phyloP scores from a whole-genome alignment of 164 flowering plant genomes.

The Brasenia schreberi region DNA sequence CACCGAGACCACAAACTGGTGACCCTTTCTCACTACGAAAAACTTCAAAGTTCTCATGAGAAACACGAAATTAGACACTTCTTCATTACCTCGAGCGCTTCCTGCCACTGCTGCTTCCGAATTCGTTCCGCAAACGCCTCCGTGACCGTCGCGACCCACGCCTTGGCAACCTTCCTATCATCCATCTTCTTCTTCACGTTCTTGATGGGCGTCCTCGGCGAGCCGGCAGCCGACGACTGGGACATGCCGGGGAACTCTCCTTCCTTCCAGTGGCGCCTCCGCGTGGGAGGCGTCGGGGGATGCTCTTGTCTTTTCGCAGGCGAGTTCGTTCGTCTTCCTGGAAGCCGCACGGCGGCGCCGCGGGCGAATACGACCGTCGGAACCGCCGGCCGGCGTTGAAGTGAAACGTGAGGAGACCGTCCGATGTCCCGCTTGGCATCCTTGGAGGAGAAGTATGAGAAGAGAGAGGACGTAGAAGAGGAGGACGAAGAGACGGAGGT shows the following conservation, averaged over 20 bases:
- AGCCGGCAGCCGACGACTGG: slow-evolving; percentile 8
- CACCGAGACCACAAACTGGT: no score
- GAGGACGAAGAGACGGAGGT: slow-evolving; percentile 11
- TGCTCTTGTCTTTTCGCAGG: slow-evolving; percentile 7
- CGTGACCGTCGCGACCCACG: slow-evolving; percentile 81
- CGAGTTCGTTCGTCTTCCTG: slow-evolving; percentile 2
- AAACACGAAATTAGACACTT: not conserved
- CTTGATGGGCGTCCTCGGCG: slow-evolving; percentile 39
- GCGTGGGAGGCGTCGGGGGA: slow-evolving; percentile 10
- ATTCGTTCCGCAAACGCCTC: slow-evolving; percentile 59
- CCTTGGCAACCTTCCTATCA: slow-evolving; percentile 42
- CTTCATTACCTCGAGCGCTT: slow-evolving; percentile 66
- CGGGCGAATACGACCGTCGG: not conserved
- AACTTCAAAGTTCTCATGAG: not conserved
- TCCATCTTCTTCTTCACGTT: slow-evolving; percentile 76
- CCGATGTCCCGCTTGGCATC: slow-evolving; percentile 2
- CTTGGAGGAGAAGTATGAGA: slow-evolving; percentile 14
- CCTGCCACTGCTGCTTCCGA: slow-evolving; percentile 61
- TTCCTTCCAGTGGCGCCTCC: slow-evolving; percentile 65
- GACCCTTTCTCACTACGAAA: no score
- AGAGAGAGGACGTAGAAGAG: slow-evolving; percentile 30
- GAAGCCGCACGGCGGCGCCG: slow-evolving; percentile 5
- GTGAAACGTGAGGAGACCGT: not conserved
- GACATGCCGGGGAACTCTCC: slow-evolving; percentile 72
- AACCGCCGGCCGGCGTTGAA: slow-evolving; percentile 17